Evolutionary conservation across 1,139 yeast genomes (phyloP), one percentile per base, ranked within the genome.

Genomic region (Candida tetrigidarum): DNA sequence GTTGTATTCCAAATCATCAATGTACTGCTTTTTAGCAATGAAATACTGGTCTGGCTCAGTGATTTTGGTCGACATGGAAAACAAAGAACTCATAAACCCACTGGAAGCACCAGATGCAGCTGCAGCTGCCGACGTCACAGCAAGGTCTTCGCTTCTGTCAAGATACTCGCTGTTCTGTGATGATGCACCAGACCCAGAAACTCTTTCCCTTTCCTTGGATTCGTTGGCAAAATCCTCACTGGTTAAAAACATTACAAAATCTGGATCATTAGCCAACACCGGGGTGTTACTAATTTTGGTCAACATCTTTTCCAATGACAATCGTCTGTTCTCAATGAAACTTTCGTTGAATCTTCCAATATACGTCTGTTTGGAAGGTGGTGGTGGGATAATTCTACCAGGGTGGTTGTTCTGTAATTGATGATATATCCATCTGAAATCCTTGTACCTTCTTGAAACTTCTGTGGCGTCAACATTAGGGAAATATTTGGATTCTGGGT

Each of bases 351-450:
- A 86, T 52, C 96, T 74, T 3, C 97, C 97, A 47, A 92, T 86
- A 44, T 72, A 73, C 0, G 90, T 88, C 64, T 93, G 98, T 60
- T 95, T 95, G 30, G 90, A 89, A 1, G 99, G 99, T 9, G 99
- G 98, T 0, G 99, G 97, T 0, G 99, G 99, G 22, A 95, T 84
- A 34, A 95, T 86, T 47, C 80, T 74, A 1, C 99, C 99, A 25
- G 96, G 96, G 59, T 93, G 91, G 56, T 86, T 89, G 52, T 81
- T 80, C 58, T 88, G 90, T 27, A 93, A 71, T 56, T 93, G 97
- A 55, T 90, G 90, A 64, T 90, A 92, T 22, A 93, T 75, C 98
- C 98, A 74, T 72, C 79, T 71, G 65, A 90, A 90, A 61, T 90
- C 97, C 49, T 83, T 80, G 63, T 90, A 90, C 51, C 97, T 76